Percentiles rank a stretch among this genome's conserved stretches.
These are phyloP conservation scores for Cubamyces sp. DNA, from an alignment of 768 basidiomycete species.

Conservation along the genomic window DNA sequence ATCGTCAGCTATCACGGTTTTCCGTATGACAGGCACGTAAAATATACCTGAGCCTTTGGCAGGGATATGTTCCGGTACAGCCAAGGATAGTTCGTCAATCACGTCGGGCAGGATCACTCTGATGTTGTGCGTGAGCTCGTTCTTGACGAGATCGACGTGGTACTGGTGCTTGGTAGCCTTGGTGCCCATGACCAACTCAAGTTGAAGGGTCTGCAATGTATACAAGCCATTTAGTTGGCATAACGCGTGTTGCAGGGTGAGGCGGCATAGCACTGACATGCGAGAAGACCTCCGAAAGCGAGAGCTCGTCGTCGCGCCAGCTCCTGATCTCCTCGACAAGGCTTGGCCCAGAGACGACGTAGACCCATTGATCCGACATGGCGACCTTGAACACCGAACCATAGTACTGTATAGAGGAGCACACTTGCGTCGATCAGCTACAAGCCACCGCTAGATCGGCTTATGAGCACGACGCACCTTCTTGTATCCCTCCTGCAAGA, in stretches of 20 bases:
- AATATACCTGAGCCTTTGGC: constrained; percentile 13
- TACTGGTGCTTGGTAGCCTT: constrained; percentile 23
- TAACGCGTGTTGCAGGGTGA: neutral
- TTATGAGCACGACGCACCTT: constrained; percentile 29
- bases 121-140: constrained; percentile 34
- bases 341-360: constrained; percentile 47
- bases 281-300: constrained; percentile 42
- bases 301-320: constrained; percentile 50
- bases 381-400: constrained; percentile 47
- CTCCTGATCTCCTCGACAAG: constrained; percentile 55
- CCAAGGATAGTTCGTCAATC: constrained; percentile 29
- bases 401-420: constrained; percentile 22
- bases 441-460: too few relatives aligned
- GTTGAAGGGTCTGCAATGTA: constrained; percentile 32
- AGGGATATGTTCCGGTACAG: constrained; percentile 38
- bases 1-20: neutral
- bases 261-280: constrained; percentile 36
- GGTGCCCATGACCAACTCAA: constrained; percentile 37
- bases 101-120: constrained; percentile 27
- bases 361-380: constrained; percentile 47
- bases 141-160: constrained; percentile 31
- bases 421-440: too few relatives aligned
- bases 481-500: constrained; percentile 43
- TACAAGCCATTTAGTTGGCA: too few relatives aligned
- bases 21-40: neutral